phyloP scores from a whole-genome alignment of 169 alveolate species.

The Eimeria necatrix region DNA sequence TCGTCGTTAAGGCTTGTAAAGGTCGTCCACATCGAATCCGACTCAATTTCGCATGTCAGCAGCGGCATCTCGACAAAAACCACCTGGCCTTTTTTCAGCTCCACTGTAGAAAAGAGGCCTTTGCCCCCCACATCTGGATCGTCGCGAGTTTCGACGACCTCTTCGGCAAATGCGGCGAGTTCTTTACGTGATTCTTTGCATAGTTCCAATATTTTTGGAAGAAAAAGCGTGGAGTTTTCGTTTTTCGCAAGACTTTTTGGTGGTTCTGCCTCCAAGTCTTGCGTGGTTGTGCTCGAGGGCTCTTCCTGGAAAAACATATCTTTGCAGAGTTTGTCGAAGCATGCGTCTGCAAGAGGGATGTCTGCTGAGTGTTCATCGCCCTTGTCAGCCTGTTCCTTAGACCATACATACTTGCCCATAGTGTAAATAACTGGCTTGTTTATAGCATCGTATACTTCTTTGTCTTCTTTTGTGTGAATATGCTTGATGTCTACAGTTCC shows the following conservation, averaged over 20 bases:
- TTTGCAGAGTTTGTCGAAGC: slow-evolving; percentile 54
- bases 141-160: slow-evolving; percentile 53
- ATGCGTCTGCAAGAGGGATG: slow-evolving; percentile 53
- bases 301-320: slow-evolving; percentile 35
- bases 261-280: background rate
- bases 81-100: slow-evolving; percentile 29
- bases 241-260: background rate
- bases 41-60: slow-evolving; percentile 64
- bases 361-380: slow-evolving; percentile 50
- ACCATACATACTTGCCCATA: slow-evolving; percentile 71
- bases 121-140: slow-evolving; percentile 55
- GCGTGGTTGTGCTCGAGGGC: background rate
- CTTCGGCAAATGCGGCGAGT: slow-evolving; percentile 53
- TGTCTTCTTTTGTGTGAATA: slow-evolving; percentile 65
- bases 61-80: slow-evolving; percentile 76
- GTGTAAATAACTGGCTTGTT: slow-evolving; percentile 66
- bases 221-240: background rate
- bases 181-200: slow-evolving; percentile 25
- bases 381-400: slow-evolving; percentile 65
- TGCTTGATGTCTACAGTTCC: slow-evolving; percentile 13
- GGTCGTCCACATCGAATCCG: slow-evolving; percentile 75
- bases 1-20: slow-evolving; percentile 58
- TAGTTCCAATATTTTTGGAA: slow-evolving; percentile 44
- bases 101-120: slow-evolving; percentile 53
- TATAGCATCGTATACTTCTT: slow-evolving; percentile 64